Conservation (phyloP, 176 grass and related monocot species). For the Zea luxurians region DNA sequence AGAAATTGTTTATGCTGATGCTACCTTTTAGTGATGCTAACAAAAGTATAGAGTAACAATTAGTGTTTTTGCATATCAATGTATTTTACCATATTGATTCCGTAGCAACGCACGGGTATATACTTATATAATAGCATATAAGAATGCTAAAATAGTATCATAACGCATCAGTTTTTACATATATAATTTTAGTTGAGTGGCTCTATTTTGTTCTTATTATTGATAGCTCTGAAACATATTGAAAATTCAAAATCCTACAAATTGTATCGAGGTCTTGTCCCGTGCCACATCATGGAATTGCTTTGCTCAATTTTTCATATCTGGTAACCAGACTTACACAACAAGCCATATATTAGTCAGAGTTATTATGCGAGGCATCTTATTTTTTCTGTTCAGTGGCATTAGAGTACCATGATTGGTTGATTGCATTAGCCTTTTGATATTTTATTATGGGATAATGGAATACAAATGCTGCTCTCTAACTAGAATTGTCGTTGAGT, state of each 20-base stretch:
- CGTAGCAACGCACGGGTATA: no score
- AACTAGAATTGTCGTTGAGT: conserved; percentile 25
- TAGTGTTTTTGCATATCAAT: no score
- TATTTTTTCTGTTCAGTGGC: not conserved
- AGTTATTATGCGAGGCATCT: not conserved
- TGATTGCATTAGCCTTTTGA: not conserved
- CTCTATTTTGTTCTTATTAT: not conserved
- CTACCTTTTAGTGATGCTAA: no score
- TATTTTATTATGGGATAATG: not conserved
- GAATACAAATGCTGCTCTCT: conserved; percentile 8
- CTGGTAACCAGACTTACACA: not conserved
- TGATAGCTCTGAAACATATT: not conserved
- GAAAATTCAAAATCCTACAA: not conserved
- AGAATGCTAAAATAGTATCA: not conserved
- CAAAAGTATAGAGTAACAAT: no score
- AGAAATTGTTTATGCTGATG: no score
- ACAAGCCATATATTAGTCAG: not conserved
- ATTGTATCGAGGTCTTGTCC: not conserved
- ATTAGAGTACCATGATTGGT: not conserved
- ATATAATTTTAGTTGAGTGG: not conserved
- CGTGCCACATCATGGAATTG: not conserved
- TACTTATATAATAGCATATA: not conserved
- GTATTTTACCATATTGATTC: no score
- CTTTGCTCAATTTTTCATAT: not conserved
- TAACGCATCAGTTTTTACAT: not conserved